phyloP scores from a whole-genome alignment of 2,329 filamentous ascomycete species.

The Colletotrichum tamarilloi region DNA sequence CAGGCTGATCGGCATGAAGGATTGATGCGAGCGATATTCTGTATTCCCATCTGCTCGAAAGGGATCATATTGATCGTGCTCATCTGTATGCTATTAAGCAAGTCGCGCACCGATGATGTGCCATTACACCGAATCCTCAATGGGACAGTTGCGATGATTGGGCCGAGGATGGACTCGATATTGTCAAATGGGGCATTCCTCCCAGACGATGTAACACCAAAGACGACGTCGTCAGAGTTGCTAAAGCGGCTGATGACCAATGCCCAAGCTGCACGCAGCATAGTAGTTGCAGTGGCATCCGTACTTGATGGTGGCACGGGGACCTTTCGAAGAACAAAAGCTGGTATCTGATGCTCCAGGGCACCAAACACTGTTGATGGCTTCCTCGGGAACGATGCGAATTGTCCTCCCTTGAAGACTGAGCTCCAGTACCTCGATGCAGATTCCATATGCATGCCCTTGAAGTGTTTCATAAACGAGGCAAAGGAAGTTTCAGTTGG shows the following conservation, averaged over 20 bases:
- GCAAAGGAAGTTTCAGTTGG: conserved; percentile 5
- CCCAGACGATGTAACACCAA: conserved; percentile 52
- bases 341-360: not conserved
- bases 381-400: conserved; percentile 9
- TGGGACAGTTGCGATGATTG: conserved; percentile 38
- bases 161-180: conserved; percentile 43
- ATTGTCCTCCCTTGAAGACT: conserved; percentile 15
- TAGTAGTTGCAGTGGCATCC: conserved; percentile 4
- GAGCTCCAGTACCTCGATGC: conserved; percentile 29
- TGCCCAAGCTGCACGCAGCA: conserved; percentile 51
- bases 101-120: not conserved
- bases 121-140: conserved; percentile 10
- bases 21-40: conserved; percentile 40
- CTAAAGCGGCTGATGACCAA: conserved; percentile 51
- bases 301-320: not conserved
- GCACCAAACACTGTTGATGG: not conserved
- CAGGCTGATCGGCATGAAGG: conserved; percentile 14
- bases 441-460: not conserved
- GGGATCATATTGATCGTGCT: conserved; percentile 42
- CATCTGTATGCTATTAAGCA: conserved; percentile 42
- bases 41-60: conserved; percentile 45
- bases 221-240: conserved; percentile 48
- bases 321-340: conserved; percentile 1
- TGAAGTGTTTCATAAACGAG: conserved; percentile 31
- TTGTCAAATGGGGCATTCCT: conserved; percentile 37